Evolutionary conservation across 352 stramenopile species (phyloP), one percentile per base, ranked within the genome.

Genomic region (Phytophthora sansomeana): DNA sequence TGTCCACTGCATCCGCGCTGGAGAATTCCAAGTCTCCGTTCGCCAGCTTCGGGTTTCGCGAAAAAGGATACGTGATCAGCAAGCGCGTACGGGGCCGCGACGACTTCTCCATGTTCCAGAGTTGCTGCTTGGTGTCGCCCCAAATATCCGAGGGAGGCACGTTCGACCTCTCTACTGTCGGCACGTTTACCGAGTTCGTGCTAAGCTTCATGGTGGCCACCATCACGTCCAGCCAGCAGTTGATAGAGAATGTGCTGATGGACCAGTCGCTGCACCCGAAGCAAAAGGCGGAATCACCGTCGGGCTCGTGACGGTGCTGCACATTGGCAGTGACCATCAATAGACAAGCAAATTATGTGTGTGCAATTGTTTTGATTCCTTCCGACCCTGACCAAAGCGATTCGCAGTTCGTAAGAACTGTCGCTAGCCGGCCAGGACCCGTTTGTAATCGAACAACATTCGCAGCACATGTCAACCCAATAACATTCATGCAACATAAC

Each of bases 61-160:
- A 84, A 8, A 77, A 79, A 11, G 73, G 76, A 33, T 84, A 81
- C 49, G 77, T 81, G 9, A 69, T 85, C 19, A 74, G 67, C 30
- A 75, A 74, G 42, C 63, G 71, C 9, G 66, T 74, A 14, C 57
- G 51, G 36, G 64, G 63, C 1, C 50, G 59, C 36, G 58, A 59
- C 19, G 54, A 71, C 35, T 75, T 75, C 24, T 71, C 72, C 9
- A 58, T 81, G 43, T 61, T 81, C 16, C 72, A 81, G 60, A 75
- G 55, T 39, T 81, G 75, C 49, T 77, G 64, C 26, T 32, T 80
- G 29, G 72, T 75, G 49, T 77, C 57, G 19, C 69, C 72, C 0
- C 63, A 80, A 36, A 72, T 72, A 49, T 64, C 64, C 10, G 67
- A 74, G 52, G 52, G 41, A 6, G 58, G 64, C 3, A 63, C 56